A percentile compares a stretch with the other conserved stretches of the same genome.
Evolutionary conservation across 1,139 yeast genomes (phyloP).

Genomic region (Candida pseudoviswanathii): DNA sequence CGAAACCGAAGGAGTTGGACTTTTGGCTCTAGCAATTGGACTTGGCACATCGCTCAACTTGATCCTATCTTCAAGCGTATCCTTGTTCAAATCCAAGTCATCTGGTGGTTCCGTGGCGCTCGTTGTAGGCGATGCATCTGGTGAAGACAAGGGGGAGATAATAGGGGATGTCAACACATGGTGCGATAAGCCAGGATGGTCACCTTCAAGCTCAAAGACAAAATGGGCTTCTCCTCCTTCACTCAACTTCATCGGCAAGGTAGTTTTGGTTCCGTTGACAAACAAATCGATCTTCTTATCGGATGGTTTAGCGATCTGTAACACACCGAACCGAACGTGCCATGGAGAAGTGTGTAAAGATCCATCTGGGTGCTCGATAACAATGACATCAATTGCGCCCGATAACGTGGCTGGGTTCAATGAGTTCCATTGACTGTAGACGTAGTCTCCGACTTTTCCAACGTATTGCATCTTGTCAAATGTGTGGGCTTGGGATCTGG

Average conservation of each 20-base stretch:
- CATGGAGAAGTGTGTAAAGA: constrained; percentile 91
- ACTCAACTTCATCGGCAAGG: constrained; percentile 92
- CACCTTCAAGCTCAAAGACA: constrained; percentile 87
- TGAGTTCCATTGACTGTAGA: constrained; percentile 96
- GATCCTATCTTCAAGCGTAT: constrained; percentile 32
- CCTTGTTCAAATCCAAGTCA: constrained; percentile 34
- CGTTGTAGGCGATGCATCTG: constrained; percentile 46
- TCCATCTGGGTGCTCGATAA: constrained; percentile 86
- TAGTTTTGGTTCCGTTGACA: constrained; percentile 80
- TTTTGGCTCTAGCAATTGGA: constrained; percentile 20
- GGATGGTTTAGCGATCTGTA: constrained; percentile 90
- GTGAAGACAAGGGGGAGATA: constrained; percentile 75
- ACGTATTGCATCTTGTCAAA: constrained; percentile 78
- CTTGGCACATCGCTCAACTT: constrained; percentile 25
- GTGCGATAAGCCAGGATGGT: constrained; percentile 56
- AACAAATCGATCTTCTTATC: constrained; percentile 90
- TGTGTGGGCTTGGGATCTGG: too few relatives aligned
- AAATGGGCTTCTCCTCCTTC: constrained; percentile 99
- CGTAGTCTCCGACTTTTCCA: constrained; percentile 91
- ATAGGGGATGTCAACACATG: constrained; percentile 92
- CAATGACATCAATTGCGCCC: constrained; percentile 97
- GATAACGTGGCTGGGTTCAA: constrained; percentile 94
- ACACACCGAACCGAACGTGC: constrained; percentile 94
- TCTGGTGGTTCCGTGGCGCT: constrained; percentile 26
- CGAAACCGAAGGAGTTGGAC: constrained; percentile 26